A percentile compares a stretch with the other conserved stretches of the same genome.
Evolutionary conservation across 768 basidiomycete genomes (phyloP).

Genomic region (Boletellus emodensis): DNA sequence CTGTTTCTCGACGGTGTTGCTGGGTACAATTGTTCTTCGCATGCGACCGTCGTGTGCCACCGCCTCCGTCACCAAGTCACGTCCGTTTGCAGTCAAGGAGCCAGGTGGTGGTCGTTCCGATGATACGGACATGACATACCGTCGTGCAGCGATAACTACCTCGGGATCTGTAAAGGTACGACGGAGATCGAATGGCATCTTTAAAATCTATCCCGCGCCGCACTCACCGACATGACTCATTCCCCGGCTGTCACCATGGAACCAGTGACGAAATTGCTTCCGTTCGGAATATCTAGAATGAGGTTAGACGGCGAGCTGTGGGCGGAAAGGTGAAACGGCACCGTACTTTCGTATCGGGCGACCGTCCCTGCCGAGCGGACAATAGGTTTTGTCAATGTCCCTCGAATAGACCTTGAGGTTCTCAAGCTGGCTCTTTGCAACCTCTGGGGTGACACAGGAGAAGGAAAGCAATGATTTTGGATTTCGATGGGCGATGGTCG

Average conservation of each 20-base stretch:
- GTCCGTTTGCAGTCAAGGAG: slow-evolving; percentile 30
- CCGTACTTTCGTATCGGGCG: slow-evolving; percentile 60
- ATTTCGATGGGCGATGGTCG: slow-evolving; percentile 45
- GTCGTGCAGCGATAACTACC: slow-evolving; percentile 18
- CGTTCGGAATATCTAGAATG: slow-evolving; percentile 55
- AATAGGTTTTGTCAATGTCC: slow-evolving; percentile 45
- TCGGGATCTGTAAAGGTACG: slow-evolving; percentile 18
- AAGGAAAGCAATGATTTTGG: slow-evolving; percentile 66
- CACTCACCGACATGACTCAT: slow-evolving; percentile 52
- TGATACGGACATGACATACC: slow-evolving; percentile 13
- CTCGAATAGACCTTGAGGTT: slow-evolving; percentile 44
- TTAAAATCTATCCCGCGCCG: slow-evolving; percentile 1
- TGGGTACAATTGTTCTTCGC: slow-evolving; percentile 37
- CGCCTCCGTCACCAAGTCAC: slow-evolving; percentile 37
- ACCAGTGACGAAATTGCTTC: slow-evolving; percentile 54
- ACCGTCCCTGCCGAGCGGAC: slow-evolving; percentile 55
- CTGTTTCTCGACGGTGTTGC: slow-evolving; percentile 44
- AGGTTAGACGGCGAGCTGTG: background rate
- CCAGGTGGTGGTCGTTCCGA: slow-evolving; percentile 26
- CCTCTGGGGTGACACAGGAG: slow-evolving; percentile 53
- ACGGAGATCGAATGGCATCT: slow-evolving; percentile 1
- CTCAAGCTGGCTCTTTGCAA: slow-evolving; percentile 49
- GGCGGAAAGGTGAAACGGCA: background rate
- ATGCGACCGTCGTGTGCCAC: slow-evolving; percentile 38
- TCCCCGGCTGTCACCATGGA: slow-evolving; percentile 52